These are phyloP conservation scores for Coleophoma eucalyptorum DNA, from an alignment of 2,329 filamentous ascomycete species.

Conservation along the genomic window DNA sequence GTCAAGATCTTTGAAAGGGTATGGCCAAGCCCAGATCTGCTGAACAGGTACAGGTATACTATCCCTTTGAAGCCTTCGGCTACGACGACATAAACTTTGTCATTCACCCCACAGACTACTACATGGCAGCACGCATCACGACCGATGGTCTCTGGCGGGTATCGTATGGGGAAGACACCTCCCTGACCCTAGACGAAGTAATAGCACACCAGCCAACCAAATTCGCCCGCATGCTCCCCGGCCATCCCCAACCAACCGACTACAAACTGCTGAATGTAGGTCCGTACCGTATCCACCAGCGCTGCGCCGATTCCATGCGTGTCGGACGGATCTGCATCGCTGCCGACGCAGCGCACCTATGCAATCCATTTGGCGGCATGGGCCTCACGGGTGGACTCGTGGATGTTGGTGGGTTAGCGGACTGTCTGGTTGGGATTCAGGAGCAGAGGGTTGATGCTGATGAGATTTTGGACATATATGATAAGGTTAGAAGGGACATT, in stretches of 20 bases:
- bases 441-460: constrained; percentile 26
- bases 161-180: constrained; percentile 55
- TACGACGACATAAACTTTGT: constrained; percentile 57
- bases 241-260: constrained; percentile 51
- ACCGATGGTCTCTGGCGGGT: constrained; percentile 58
- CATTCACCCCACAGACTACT: constrained; percentile 56
- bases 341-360: constrained; percentile 46
- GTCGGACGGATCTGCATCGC: constrained; percentile 41
- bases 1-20: no score
- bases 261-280: constrained; percentile 52
- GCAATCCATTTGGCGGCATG: constrained; percentile 52
- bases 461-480: constrained; percentile 33
- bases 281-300: constrained; percentile 45
- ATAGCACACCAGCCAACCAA: constrained; percentile 48
- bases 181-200: constrained; percentile 49
- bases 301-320: constrained; percentile 39
- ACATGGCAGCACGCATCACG: constrained; percentile 59
- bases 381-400: constrained; percentile 62
- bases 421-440: constrained; percentile 45
- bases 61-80: constrained; percentile 52
- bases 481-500: constrained; percentile 29
- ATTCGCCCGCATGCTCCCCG: constrained; percentile 55
- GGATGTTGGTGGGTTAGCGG: constrained; percentile 58
- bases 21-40: constrained; percentile 3
- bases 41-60: constrained; percentile 47